phyloP scores from a whole-genome alignment of 73 alveolate genomes.

The Symbiodinium natans region DNA sequence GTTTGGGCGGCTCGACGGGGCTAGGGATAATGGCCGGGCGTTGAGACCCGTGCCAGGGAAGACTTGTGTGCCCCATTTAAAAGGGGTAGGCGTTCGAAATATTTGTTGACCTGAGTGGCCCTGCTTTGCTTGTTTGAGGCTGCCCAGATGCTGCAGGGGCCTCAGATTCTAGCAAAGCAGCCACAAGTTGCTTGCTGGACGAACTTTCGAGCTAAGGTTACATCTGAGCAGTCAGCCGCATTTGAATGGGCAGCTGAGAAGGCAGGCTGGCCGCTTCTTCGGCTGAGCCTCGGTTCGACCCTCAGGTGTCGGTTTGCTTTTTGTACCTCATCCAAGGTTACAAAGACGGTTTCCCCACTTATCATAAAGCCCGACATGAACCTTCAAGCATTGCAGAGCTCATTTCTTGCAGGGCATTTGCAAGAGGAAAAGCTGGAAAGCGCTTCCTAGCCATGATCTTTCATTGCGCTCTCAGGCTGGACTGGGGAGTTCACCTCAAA shows the following conservation, averaged over 20 bases:
- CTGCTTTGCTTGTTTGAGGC: background rate
- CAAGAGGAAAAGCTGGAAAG: background rate
- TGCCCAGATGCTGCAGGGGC: background rate
- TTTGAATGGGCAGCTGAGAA: constrained; percentile 72
- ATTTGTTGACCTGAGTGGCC: too few relatives aligned
- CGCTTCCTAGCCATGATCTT: background rate
- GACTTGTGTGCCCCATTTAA: too few relatives aligned
- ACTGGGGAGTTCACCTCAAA: constrained; percentile 67
- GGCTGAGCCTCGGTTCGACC: constrained; percentile 31
- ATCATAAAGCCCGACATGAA: too few relatives aligned
- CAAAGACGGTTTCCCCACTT: background rate
- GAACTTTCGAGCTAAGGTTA: constrained; percentile 35
- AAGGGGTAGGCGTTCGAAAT: too few relatives aligned
- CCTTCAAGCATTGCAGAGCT: too few relatives aligned
- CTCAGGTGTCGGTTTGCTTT: background rate
- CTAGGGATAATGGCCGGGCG: too few relatives aligned
- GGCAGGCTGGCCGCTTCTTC: constrained; percentile 47
- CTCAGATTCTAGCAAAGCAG: background rate
- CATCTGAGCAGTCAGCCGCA: constrained; percentile 12
- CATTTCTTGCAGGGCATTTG: too few relatives aligned
- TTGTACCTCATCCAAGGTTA: background rate
- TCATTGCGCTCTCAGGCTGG: constrained; percentile 22
- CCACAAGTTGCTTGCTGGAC: too few relatives aligned
- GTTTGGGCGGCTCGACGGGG: background rate
- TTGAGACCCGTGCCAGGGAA: too few relatives aligned